Conservation (phyloP, 1,284 basidiomycete genomes). For the Moesziomyces aphidis region DNA sequence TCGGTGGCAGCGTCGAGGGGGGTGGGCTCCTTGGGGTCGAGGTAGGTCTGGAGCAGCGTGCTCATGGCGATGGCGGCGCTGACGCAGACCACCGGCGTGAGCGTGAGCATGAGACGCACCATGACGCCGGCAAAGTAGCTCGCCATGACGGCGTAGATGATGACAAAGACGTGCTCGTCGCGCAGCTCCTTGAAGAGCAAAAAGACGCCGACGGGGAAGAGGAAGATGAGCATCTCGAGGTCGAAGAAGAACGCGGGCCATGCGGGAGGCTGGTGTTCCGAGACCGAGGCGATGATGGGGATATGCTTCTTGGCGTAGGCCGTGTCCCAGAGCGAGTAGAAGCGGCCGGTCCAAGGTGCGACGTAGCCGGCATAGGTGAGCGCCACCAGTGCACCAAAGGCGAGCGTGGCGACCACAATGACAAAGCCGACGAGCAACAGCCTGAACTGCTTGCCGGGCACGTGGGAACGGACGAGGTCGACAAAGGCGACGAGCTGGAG, state of each 20-base stretch:
- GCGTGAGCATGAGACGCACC: slow-evolving; percentile 93
- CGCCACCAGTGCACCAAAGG: slow-evolving; percentile 70
- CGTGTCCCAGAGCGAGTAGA: slow-evolving; percentile 99
- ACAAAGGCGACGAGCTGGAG: slow-evolving; percentile 96
- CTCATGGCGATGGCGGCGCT: slow-evolving; percentile 90
- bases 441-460: slow-evolving; percentile 94
- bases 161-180: slow-evolving; percentile 98
- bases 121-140: slow-evolving; percentile 99
- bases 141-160: slow-evolving; percentile 95
- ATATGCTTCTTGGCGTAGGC: slow-evolving; percentile 97
- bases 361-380: slow-evolving; percentile 96
- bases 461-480: slow-evolving; percentile 86
- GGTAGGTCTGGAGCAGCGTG: slow-evolving; percentile 86
- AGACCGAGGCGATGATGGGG: slow-evolving; percentile 98
- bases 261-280: slow-evolving; percentile 99
- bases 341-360: slow-evolving; percentile 98
- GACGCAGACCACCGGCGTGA: slow-evolving; percentile 92
- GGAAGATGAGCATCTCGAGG: slow-evolving; percentile 94
- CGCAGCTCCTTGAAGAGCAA: slow-evolving; percentile 92
- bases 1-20: slow-evolving; percentile 57
- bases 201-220: slow-evolving; percentile 96
- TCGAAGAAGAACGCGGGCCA: slow-evolving; percentile 99
- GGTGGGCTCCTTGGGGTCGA: slow-evolving; percentile 76
- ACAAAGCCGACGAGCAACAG: slow-evolving; percentile 73
- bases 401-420: slow-evolving; percentile 79